Base-by-base conservation (phyloP, 202 grass and related monocot species). In the Zoysia matrella region DNA sequence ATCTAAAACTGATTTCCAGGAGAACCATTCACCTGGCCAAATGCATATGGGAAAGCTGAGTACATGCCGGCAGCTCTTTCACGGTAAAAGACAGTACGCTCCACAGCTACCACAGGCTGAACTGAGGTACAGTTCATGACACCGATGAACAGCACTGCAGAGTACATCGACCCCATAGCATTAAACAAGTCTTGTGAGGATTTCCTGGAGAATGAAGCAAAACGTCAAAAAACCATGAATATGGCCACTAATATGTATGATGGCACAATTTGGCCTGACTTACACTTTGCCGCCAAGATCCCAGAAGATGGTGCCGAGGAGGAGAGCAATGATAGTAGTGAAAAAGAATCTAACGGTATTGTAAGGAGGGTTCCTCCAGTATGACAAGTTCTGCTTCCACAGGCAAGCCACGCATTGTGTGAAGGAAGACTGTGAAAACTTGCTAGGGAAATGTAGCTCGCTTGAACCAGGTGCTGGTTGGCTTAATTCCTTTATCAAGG, bases 151-250 rank as follows among this genome's bases (percentile, higher is more conserved):
- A 97, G 63, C 76, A 92, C 89, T 2, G 92, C 92, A 71, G 79
- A 76, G 75, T 97, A 93, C 92, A 97, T 90, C 60, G 94, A 90
- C 39, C 94, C 94, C 92, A 94, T 92, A 73, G 94, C 89, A 44
- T 97, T 94, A 15, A 89, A 54, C 52, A 97, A 78, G 70, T 97
- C 94, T 63, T 93, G 94, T 65, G 80, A 77, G 13, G 78, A 84
- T 2, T 0, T 58, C 68, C 94, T 97, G 90, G 65, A 78, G 76
- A 60, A 65, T 80, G 61, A 88, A 81, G 47, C 69, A 79, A 44
- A 62, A 58, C 10, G 47, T 74, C 15, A 69, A 44, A n/a, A 50
- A 30, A 49, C 22, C 48, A 65, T 44, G 47, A 63, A 70, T 65
- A 55, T 66, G 14, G 4, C 47, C 18, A 7, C 53, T 77, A 55